Evolutionary conservation across 225 moss, liverwort and hornwort species (phyloP).

Genomic region (Neckera pumila): DNA sequence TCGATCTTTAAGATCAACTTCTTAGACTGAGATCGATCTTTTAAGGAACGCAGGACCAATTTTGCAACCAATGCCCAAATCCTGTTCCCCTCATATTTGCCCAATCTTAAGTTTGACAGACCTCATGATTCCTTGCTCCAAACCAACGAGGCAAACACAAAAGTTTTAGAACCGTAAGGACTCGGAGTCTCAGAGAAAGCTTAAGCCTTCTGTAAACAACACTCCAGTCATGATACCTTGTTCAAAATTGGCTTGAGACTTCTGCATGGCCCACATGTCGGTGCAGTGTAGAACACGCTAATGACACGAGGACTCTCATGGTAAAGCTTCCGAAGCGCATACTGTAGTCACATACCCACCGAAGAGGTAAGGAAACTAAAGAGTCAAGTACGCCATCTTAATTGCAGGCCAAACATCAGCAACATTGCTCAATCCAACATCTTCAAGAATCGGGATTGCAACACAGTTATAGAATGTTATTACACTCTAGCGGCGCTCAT

Average conservation of each 20-base stretch:
- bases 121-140: background rate
- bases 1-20: background rate
- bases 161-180: background rate
- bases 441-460: background rate
- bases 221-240: slow-evolving; percentile 35
- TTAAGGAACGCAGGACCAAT: too few species aligned
- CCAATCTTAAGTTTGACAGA: background rate
- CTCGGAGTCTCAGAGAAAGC: background rate
- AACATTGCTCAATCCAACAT: background rate
- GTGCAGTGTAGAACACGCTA: slow-evolving; percentile 85
- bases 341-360: slow-evolving; percentile 26
- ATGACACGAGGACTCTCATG: slow-evolving; percentile 92
- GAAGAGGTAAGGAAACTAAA: background rate
- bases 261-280: slow-evolving; percentile 93
- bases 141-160: background rate
- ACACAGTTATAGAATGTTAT: background rate
- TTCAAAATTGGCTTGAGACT: slow-evolving; percentile 85
- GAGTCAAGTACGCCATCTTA: background rate
- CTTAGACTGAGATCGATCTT: background rate
- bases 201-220: background rate
- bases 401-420: background rate
- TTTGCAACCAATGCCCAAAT: background rate
- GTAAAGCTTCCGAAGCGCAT: slow-evolving; percentile 86
- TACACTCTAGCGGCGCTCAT: background rate
- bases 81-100: background rate